Base-by-base conservation (phyloP, 176 grass and related monocot species). In the Cymbopogon citratus region DNA sequence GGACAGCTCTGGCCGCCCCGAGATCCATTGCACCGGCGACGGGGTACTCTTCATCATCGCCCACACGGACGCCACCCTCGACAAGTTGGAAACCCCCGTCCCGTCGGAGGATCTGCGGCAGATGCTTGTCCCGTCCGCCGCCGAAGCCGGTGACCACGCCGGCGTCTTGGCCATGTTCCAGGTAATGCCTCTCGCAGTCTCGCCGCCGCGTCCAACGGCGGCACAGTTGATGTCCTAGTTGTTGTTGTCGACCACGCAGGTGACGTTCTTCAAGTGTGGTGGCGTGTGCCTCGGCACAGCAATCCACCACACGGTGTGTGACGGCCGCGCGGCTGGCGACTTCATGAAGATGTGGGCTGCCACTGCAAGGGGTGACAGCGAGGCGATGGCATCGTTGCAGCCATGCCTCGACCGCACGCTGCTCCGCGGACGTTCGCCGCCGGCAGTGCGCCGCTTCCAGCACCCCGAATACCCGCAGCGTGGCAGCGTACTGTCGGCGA, bases 181-280 rank as follows among this genome's bases (percentile, higher is more conserved):
- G 91, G 71, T 91, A 9, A 51, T 5, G 15, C 46, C 15, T 49
- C 43, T 44, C 3, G 38, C n/a, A n/a, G n/a, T n/a, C n/a, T n/a
- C n/a, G n/a, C n/a, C n/a, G n/a, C n/a, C n/a, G n/a, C n/a, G n/a
- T n/a, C n/a, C n/a, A n/a, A n/a, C n/a, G n/a, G n/a, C n/a, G n/a
- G n/a, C n/a, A n/a, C n/a, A n/a, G n/a, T n/a, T n/a, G n/a, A 44
- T 0, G 41, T 44, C 41, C 41, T 44, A 44, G n/a, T n/a, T n/a
- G 41, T 44, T 13, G 41, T 44, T 13, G 11, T 44, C 48, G 15
- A 18, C 46, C 5, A 6, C 1, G 46, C 15, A 48, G 91, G 71
- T 91, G 16, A 54, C 49, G 18, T 79, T 79, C 48, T 80, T 94
- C 25, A 36, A 71, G 76, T 94, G 89, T 5, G 86, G 92, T 6